A percentile compares a stretch with the other conserved stretches of the same genome.
These are phyloP conservation scores for Akebia trifoliata DNA, from an alignment of 164 flowering plant genomes.

Conservation along the genomic window DNA sequence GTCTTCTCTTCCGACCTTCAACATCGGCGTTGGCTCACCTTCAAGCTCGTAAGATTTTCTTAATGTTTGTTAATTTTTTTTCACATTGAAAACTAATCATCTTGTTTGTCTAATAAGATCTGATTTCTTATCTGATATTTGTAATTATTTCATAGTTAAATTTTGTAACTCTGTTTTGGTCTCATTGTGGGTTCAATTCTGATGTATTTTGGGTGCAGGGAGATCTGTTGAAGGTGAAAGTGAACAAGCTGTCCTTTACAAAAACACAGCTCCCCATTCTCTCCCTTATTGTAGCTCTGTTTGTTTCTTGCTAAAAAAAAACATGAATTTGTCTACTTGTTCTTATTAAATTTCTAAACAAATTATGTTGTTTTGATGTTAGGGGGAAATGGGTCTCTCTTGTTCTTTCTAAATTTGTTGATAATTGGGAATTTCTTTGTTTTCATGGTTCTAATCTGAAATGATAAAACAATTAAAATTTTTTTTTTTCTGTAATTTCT, in stretches of 20 bases:
- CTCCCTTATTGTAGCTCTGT: no score
- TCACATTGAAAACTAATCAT: no score
- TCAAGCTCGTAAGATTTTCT: no score
- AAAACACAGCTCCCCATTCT: conserved; percentile 92
- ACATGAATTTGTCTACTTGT: background rate
- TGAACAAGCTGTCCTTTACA: conserved; percentile 82
- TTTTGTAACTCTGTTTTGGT: background rate
- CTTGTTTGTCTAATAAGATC: no score
- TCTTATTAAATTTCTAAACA: background rate
- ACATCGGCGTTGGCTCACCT: no score
- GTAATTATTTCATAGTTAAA: no score
- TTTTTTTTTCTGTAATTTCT: no score
- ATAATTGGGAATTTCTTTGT: background rate
- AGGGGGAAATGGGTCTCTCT: background rate
- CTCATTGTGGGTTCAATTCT: background rate
- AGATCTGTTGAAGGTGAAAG: conserved; percentile 67
- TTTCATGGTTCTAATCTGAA: no score
- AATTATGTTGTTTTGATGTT: background rate
- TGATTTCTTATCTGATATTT: background rate
- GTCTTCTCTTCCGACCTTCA: no score
- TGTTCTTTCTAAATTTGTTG: background rate
- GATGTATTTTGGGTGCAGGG: conserved; percentile 46
- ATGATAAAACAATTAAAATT: no score
- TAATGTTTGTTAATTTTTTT: no score
- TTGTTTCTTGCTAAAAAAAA: no score